Percentiles rank a stretch among this genome's conserved stretches.
Evolutionary conservation across 805 yeast genomes (phyloP).

Genomic region (Geotrichum ghanense): DNA sequence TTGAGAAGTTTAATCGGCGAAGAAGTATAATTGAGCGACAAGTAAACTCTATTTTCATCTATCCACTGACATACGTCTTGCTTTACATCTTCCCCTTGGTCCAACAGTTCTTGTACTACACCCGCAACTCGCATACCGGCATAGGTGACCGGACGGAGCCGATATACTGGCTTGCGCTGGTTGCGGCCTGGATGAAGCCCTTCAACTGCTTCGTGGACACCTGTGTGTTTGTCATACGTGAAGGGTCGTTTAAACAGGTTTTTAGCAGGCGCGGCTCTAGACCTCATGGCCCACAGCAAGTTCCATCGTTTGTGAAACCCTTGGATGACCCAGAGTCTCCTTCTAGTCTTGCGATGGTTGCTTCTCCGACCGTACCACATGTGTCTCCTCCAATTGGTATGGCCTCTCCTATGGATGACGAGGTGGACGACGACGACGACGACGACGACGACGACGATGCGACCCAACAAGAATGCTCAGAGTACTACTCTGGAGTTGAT

Average conservation of each 20-base stretch:
- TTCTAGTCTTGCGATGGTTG: conserved; percentile 4
- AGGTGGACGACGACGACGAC: too few species aligned
- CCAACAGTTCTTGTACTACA: conserved; percentile 41
- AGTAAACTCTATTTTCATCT: conserved; percentile 65
- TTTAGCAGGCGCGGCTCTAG: conserved; percentile 1
- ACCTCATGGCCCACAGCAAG: conserved; percentile 4
- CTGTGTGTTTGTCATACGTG: conserved; percentile 61
- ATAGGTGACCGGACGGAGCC: conserved; percentile 14
- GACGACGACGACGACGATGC: too few species aligned
- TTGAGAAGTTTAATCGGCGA: conserved; percentile 47
- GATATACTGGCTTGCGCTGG: conserved; percentile 51
- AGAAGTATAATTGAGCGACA: conserved; percentile 61
- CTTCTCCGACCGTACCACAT: conserved; percentile 4
- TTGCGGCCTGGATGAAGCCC: conserved; percentile 70
- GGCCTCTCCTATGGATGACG: conserved; percentile 2
- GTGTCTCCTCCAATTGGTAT: neutral
- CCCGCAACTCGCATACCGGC: conserved; percentile 4
- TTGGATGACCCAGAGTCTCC: conserved; percentile 3
- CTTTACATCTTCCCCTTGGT: conserved; percentile 76
- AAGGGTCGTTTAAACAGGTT: conserved; percentile 36
- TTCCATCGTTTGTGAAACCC: conserved; percentile 5
- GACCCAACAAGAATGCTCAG: too few species aligned
- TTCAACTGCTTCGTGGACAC: conserved; percentile 69
- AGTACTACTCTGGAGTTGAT: neutral
- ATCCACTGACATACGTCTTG: conserved; percentile 69